Base-by-base conservation (phyloP, 371 early-diverging fungal species). In the Homolaphlyctis polyrhiza region DNA sequence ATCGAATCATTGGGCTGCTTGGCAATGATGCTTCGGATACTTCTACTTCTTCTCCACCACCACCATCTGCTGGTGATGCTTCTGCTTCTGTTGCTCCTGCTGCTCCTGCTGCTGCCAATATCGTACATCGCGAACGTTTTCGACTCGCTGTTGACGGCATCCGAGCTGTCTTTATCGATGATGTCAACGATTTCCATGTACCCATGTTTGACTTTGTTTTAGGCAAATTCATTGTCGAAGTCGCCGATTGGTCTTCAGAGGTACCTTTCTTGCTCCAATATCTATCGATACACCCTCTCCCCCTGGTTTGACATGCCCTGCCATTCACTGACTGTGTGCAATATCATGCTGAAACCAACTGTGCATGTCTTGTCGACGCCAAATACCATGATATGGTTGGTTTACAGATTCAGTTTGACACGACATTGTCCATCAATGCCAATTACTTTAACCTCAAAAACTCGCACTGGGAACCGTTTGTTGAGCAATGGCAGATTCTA, bases 391-490 rank as follows among this genome's bases (percentile, higher is more conserved):
- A 39, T 11, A 11, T 39, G 39, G 8, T 34, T 39, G 1, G 54
- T 16, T 43, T 45, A n/a, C 58, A 83, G 77, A 68, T 94, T 65
- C 86, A 87, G 25, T 84, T 92, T 14, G 84, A 89, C 62, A 84
- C 87, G 2, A 79, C 86, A 1, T 71, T 97, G 18, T 74, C 81
- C 29, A 66, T 94, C 28, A 86, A 86, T 58, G 85, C 89, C 60
- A 96, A 96, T 67, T 93, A 90, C 73, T 98, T 92, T 67, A 97
- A 98, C 75, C 77, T 94, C 55, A 90, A 91, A 58, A 96, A 94
- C 73, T 97, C 98, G 13, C 94, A 96, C 68, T 98, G 99, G 99
- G 99, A 98, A 71, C 97, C 98, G 0, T 62, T 98, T 29, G 64
- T 97, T 28, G 99, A 98, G 73, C 93, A 94, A 0, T 96, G 94